Evolutionary conservation across 805 yeast genomes (phyloP).

Genomic region (Saccharomycopsis guyanensis): DNA sequence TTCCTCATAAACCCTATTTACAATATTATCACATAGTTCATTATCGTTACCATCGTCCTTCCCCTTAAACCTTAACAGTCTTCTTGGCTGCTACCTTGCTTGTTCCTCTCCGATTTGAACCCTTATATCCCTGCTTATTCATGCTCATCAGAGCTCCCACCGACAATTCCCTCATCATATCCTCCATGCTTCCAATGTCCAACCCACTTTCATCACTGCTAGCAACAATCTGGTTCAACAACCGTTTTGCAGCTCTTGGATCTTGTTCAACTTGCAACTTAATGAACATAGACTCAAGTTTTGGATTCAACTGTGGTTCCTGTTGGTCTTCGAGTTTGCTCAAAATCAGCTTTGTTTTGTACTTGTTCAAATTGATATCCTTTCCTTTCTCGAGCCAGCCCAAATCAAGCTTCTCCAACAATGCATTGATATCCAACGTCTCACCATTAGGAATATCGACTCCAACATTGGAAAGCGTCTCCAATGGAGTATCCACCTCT

Average conservation of each 20-base stretch:
- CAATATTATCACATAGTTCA: no score
- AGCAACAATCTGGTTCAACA: neutral
- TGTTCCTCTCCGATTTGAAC: no score
- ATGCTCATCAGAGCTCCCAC: no score
- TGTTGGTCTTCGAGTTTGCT: neutral
- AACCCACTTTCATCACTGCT: no score
- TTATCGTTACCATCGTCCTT: no score
- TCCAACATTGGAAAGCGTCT: constrained; percentile 77
- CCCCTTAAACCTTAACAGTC: no score
- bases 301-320: neutral
- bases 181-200: no score
- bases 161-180: no score
- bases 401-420: constrained; percentile 34
- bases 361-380: constrained; percentile 7
- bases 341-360: constrained; percentile 7
- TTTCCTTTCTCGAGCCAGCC: constrained; percentile 8
- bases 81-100: no score
- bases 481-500: constrained; percentile 86
- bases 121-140: no score
- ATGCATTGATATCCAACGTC: constrained; percentile 49
- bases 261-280: constrained; percentile 17
- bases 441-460: constrained; percentile 71
- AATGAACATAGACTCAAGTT: constrained; percentile 8
- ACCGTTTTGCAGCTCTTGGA: constrained; percentile 3
- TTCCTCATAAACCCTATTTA: no score